Percentiles rank a stretch among this genome's conserved stretches.
Evolutionary conservation across 2,329 filamentous ascomycete species (phyloP).

Genomic region (Colletotrichum higginsianum): DNA sequence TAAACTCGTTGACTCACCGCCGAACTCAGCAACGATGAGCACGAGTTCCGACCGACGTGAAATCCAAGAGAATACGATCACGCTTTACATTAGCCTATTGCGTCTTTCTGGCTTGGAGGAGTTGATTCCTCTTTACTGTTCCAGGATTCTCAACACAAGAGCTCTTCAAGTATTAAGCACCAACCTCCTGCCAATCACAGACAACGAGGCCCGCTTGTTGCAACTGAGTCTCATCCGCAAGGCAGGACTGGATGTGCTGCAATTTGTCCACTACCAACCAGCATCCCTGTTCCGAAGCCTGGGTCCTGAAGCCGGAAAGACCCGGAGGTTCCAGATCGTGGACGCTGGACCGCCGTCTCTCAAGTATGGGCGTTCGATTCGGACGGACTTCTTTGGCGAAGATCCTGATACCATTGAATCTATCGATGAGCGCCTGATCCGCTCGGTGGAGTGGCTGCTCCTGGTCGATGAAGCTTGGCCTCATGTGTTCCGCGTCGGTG

Average conservation of each 20-base stretch:
- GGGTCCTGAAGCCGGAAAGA: constrained; percentile 50
- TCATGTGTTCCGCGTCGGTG: constrained; percentile 77
- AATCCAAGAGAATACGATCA: constrained; percentile 81
- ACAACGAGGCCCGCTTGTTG: constrained; percentile 74
- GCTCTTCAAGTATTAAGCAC: constrained; percentile 80
- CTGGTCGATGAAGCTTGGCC: constrained; percentile 81
- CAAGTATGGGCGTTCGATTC: constrained; percentile 75
- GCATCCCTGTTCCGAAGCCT: constrained; percentile 66
- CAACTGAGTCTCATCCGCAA: constrained; percentile 83
- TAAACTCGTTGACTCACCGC: constrained; percentile 61
- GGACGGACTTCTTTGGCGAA: constrained; percentile 78
- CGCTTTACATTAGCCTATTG: constrained; percentile 86
- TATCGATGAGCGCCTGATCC: constrained; percentile 80
- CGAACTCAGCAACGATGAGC: constrained; percentile 54
- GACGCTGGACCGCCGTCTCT: constrained; percentile 65
- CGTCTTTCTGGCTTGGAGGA: constrained; percentile 81
- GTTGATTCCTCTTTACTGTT: constrained; percentile 89
- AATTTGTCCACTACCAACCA: constrained; percentile 81
- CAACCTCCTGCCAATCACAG: constrained; percentile 81
- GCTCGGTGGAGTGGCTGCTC: constrained; percentile 88
- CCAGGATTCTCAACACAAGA: constrained; percentile 77
- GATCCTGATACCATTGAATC: constrained; percentile 67
- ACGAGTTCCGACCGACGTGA: constrained; percentile 54
- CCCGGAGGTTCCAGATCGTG: constrained; percentile 65
- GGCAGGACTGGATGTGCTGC: constrained; percentile 79